Conservation (phyloP, 768 basidiomycete species). For the Leccinum fibrillosum region DNA sequence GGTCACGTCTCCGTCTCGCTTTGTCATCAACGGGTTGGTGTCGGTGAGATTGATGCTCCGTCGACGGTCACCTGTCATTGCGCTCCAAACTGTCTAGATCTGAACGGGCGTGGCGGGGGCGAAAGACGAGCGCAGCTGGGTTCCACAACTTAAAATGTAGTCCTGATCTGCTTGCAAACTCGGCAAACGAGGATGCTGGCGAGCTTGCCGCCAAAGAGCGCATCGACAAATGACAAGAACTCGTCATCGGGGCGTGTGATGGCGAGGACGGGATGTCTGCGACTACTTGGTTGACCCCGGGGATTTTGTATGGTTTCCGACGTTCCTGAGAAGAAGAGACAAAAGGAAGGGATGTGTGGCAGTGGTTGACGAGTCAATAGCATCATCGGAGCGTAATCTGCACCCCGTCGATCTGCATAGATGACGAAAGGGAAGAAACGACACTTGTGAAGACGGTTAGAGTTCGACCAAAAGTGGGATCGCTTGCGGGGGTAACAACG, state of each 20-base stretch:
- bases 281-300: constrained; percentile 21
- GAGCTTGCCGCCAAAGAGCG: constrained; percentile 86
- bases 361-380: constrained; percentile 67
- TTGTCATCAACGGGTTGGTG: constrained; percentile 24
- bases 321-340: constrained; percentile 55
- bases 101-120: constrained; percentile 46
- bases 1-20: no score
- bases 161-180: constrained; percentile 74
- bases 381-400: constrained; percentile 56
- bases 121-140: constrained; percentile 53
- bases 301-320: constrained; percentile 41
- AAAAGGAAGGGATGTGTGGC: constrained; percentile 53
- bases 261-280: not conserved
- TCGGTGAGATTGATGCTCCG: constrained; percentile 32
- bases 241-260: constrained; percentile 37
- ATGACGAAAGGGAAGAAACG: constrained; percentile 40
- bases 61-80: constrained; percentile 21
- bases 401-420: constrained; percentile 26
- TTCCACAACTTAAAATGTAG: constrained; percentile 20
- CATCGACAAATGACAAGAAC: constrained; percentile 75
- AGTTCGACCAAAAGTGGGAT: constrained; percentile 64
- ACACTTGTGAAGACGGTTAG: constrained; percentile 23
- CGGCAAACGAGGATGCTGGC: constrained; percentile 93
- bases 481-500: constrained; percentile 54
- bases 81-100: constrained; percentile 30